phyloP scores from a whole-genome alignment of 805 yeast genomes.

The Lipomyces starkeyi region DNA sequence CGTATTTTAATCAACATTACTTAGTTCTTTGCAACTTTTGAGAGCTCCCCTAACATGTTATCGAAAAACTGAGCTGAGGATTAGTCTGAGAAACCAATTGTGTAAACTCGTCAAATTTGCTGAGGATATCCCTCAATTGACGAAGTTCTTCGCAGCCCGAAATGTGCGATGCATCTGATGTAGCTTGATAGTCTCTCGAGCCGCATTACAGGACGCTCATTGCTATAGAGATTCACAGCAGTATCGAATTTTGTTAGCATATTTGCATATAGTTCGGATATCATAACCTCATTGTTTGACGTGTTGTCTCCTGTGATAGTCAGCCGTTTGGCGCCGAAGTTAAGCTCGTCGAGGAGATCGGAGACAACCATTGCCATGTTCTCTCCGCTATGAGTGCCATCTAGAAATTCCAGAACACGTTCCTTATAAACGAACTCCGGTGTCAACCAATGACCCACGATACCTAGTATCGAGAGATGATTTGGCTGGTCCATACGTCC shows the following conservation, averaged over 20 bases:
- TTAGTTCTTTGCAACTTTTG: too few relatives aligned
- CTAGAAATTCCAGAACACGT: too few relatives aligned
- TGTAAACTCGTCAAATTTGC: too few relatives aligned
- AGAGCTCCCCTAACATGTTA: too few relatives aligned
- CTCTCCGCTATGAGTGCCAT: conserved; percentile 43
- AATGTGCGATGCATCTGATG: background rate
- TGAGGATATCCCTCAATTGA: too few relatives aligned
- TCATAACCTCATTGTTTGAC: background rate
- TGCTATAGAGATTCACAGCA: background rate
- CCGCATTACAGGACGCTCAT: conserved; percentile 1
- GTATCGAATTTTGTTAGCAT: background rate
- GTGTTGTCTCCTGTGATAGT: background rate
- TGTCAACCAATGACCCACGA: conserved; percentile 11
- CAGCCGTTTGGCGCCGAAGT: background rate
- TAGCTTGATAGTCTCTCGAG: background rate
- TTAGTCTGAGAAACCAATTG: too few relatives aligned
- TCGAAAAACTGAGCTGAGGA: too few relatives aligned
- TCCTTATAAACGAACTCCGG: conserved; percentile 7
- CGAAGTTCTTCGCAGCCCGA: background rate
- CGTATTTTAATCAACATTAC: too few relatives aligned
- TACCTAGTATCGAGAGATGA: background rate
- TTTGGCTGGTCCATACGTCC: conserved; percentile 5
- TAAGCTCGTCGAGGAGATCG: conserved; percentile 2
- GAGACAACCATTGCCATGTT: conserved; percentile 36
- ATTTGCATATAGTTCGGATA: background rate